Evolutionary conservation across 1,284 basidiomycete genomes (phyloP).

Genomic region (Cryptococcus amylolentus): DNA sequence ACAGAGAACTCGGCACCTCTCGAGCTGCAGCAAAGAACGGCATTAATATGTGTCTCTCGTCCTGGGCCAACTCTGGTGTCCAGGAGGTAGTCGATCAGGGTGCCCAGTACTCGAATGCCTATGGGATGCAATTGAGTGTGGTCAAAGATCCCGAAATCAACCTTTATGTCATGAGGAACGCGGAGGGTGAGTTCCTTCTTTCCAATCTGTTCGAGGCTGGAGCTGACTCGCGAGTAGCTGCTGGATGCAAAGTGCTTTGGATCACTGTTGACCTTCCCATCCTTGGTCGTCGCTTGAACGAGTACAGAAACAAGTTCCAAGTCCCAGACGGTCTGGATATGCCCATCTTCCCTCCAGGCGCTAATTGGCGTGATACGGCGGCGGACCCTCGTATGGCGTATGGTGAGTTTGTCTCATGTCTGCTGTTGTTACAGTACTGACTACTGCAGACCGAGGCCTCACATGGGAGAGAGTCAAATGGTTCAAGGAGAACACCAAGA

Average conservation of each 20-base stretch:
- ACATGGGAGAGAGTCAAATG: constrained; percentile 11
- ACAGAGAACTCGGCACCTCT: constrained; percentile 30
- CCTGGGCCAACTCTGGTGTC: constrained; percentile 23
- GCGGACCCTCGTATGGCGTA: constrained; percentile 15
- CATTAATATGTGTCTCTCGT: constrained; percentile 30
- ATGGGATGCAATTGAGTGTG: constrained; percentile 29
- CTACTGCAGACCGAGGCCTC: neutral
- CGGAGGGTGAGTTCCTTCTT: constrained; percentile 17
- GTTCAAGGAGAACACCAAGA: neutral
- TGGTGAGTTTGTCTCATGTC: constrained; percentile 1
- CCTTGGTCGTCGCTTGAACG: constrained; percentile 26
- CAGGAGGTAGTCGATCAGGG: constrained; percentile 27
- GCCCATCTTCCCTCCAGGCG: constrained; percentile 17
- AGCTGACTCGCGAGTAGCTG: constrained; percentile 7
- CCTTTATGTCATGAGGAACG: constrained; percentile 20
- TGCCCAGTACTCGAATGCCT: constrained; percentile 15
- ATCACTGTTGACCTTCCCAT: constrained; percentile 30
- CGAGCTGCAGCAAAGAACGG: constrained; percentile 25
- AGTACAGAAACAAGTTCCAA: constrained; percentile 18
- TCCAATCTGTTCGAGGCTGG: neutral
- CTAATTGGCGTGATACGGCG: constrained; percentile 9
- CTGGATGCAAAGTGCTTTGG: constrained; percentile 24
- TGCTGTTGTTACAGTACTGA: neutral
- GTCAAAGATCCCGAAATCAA: constrained; percentile 24
- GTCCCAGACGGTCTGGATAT: constrained; percentile 10